Evolutionary conservation across 768 basidiomycete species (phyloP).

Genomic region (Amanita pallidorosea): DNA sequence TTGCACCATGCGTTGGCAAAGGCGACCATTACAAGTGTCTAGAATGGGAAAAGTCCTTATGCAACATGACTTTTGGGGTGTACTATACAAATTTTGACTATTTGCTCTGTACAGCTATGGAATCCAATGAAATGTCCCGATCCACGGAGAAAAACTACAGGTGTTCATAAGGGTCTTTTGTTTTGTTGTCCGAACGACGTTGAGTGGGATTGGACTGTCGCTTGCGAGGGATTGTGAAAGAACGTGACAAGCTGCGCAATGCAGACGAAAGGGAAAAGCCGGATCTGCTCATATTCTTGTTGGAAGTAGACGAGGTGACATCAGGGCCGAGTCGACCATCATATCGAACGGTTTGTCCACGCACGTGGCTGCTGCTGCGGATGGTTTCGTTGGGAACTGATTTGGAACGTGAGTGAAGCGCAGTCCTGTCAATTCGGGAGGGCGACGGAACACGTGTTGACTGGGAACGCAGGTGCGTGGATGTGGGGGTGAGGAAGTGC

Average conservation of each 20-base stretch:
- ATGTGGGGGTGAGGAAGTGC: constrained; percentile 2
- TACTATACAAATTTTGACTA: neutral
- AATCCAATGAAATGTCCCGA: neutral
- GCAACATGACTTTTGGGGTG: too few relatives aligned
- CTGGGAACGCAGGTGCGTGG: constrained; percentile 7
- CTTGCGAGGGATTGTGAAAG: neutral
- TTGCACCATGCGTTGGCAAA: neutral
- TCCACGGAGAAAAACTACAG: neutral
- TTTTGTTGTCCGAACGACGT: neutral
- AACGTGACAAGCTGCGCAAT: neutral
- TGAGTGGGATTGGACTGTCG: neutral
- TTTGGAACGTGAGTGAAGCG: constrained; percentile 1
- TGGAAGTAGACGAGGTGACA: neutral
- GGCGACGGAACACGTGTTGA: constrained; percentile 2
- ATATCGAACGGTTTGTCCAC: neutral
- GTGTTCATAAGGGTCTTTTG: neutral
- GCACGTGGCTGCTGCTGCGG: neutral
- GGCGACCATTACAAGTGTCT: constrained; percentile 7
- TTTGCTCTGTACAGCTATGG: neutral
- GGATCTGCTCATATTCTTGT: neutral
- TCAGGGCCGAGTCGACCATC: neutral
- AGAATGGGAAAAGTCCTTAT: neutral
- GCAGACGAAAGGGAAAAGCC: constrained; percentile 3
- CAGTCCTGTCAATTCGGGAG: neutral
- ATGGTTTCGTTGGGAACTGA: neutral